These are phyloP conservation scores for Talaromyces borbonicus DNA, from an alignment of 495 filamentous ascomycete species.

Conservation along the genomic window DNA sequence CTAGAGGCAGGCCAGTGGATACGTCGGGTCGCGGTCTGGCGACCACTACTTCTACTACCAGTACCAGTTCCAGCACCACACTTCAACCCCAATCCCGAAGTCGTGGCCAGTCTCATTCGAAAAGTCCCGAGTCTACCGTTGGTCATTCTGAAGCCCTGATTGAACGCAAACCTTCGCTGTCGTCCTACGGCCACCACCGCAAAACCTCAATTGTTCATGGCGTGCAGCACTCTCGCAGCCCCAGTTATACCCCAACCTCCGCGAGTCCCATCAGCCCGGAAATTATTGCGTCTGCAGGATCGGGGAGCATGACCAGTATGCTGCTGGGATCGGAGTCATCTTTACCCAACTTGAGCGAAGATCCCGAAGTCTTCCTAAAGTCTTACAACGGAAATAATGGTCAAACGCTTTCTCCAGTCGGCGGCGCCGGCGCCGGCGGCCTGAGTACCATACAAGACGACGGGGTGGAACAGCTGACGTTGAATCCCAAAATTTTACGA, in stretches of 20 bases:
- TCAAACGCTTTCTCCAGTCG: conserved; percentile 15
- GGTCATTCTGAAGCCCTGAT: conserved; percentile 41
- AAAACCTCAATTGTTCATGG: conserved; percentile 94
- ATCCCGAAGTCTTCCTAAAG: conserved; percentile 21
- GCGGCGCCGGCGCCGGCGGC: no score
- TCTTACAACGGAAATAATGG: conserved; percentile 17
- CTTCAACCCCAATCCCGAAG: conserved; percentile 31
- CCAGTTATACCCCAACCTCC: conserved; percentile 57
- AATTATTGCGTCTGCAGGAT: conserved; percentile 59
- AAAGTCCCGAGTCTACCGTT: conserved; percentile 37
- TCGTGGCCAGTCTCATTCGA: conserved; percentile 46
- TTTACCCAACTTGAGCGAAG: conserved; percentile 19
- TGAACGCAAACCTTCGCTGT: conserved; percentile 59
- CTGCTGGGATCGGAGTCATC: conserved; percentile 14
- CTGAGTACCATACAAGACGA: conserved; percentile 34
- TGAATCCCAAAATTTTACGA: conserved; percentile 15
- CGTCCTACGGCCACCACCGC: conserved; percentile 75
- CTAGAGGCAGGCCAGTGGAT: conserved; percentile 34
- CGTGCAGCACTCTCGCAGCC: conserved; percentile 85
- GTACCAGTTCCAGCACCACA: no score
- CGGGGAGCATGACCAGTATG: conserved; percentile 12
- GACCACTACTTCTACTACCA: no score
- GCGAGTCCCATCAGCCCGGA: conserved; percentile 78
- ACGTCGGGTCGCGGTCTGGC: conserved; percentile 27
- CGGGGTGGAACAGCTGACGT: conserved; percentile 18